A percentile compares a stretch with the other conserved stretches of the same genome.
Evolutionary conservation across 805 yeast genomes (phyloP).

Genomic region (Myxozyma vanderwaltii): DNA sequence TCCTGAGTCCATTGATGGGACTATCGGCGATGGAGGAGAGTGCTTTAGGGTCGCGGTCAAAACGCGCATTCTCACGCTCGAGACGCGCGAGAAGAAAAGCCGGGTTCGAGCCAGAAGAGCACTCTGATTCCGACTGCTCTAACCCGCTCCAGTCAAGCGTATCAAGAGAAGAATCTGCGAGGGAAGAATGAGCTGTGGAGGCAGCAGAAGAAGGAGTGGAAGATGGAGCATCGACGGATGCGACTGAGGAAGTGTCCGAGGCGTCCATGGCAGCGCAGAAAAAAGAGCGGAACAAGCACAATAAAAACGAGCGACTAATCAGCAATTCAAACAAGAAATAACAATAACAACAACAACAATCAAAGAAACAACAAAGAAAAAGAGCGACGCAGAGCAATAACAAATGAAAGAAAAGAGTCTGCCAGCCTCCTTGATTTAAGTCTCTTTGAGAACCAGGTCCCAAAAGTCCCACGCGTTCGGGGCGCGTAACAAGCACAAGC

Average conservation of each 20-base stretch:
- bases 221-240: not conserved
- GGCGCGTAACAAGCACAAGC: not conserved
- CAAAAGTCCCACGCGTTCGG: constrained; percentile 1
- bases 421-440: too few species aligned
- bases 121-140: constrained; percentile 19
- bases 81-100: constrained; percentile 33
- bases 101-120: constrained; percentile 11
- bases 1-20: too few species aligned
- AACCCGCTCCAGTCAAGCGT: constrained; percentile 30
- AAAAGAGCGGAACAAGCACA: too few species aligned
- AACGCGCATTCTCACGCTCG: constrained; percentile 31
- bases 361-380: not conserved
- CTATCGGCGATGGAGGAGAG: not conserved
- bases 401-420: not conserved
- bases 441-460: too few species aligned
- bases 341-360: not conserved
- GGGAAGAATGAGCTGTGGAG: constrained; percentile 2
- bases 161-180: not conserved
- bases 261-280: not conserved
- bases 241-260: not conserved
- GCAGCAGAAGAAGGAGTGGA: constrained; percentile 5
- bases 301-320: too few species aligned
- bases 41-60: constrained; percentile 31
- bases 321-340: too few species aligned
- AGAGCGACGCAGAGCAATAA: not conserved